These are phyloP conservation scores for Chlorella sp. DNA, from an alignment of 139 green algal species.

Conservation along the genomic window DNA sequence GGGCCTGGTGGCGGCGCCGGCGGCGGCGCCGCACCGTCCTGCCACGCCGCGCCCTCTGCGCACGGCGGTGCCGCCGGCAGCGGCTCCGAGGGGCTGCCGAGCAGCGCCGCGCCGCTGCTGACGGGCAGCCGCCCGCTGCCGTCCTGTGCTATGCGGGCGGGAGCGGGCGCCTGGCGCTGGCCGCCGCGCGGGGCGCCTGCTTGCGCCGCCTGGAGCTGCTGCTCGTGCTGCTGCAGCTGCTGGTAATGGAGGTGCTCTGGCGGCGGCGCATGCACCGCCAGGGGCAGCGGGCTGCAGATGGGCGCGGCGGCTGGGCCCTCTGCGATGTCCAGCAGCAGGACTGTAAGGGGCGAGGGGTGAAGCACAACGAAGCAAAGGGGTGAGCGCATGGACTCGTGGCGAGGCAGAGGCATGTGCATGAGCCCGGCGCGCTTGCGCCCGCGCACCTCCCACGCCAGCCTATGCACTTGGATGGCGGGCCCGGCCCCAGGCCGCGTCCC, in stretches of 20 bases:
- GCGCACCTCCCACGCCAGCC: too few relatives aligned
- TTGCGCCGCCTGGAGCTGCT: not conserved
- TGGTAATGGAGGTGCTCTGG: not conserved
- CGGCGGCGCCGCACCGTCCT: not conserved
- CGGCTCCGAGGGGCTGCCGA: not conserved
- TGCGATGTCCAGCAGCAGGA: slow-evolving; percentile 12
- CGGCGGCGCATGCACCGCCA: slow-evolving; percentile 6
- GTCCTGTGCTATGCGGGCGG: not conserved
- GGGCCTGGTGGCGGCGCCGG: not conserved
- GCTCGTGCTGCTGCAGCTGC: not conserved
- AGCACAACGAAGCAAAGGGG: too few relatives aligned
- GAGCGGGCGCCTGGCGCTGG: not conserved
- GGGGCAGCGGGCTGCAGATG: slow-evolving; percentile 18
- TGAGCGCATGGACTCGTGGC: too few relatives aligned
- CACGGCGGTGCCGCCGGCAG: not conserved
- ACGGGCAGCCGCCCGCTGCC: not conserved
- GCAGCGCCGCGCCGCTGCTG: not conserved
- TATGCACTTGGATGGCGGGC: too few relatives aligned
- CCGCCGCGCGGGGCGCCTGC: not conserved
- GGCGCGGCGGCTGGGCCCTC: not conserved
- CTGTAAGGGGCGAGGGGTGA: too few relatives aligned
- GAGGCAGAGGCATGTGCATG: too few relatives aligned
- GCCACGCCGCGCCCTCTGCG: not conserved
- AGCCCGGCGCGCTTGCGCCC: too few relatives aligned
- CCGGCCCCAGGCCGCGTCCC: too few relatives aligned